Percentiles rank a stretch among this genome's conserved stretches.
These are phyloP conservation scores for Exserohilum turcica DNA, from an alignment of 2,329 filamentous ascomycete species.

Conservation along the genomic window DNA sequence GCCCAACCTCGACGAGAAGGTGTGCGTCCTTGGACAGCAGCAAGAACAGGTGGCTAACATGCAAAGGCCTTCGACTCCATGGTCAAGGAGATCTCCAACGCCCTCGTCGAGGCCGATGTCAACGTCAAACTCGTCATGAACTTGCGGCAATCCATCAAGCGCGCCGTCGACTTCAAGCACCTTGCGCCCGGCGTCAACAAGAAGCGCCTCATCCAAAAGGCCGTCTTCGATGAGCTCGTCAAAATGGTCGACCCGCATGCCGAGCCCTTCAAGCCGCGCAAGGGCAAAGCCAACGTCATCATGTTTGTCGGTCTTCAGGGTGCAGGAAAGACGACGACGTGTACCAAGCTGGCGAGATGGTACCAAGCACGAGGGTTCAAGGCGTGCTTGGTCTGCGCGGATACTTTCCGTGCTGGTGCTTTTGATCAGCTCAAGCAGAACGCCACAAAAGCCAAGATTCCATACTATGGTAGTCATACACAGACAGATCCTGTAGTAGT, in stretches of 20 bases:
- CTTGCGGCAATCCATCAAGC: slow-evolving; percentile 90
- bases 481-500: slow-evolving; percentile 95
- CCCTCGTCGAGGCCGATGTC: slow-evolving; percentile 94
- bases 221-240: slow-evolving; percentile 96
- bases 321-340: slow-evolving; percentile 96
- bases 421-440: slow-evolving; percentile 99
- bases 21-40: slow-evolving; percentile 39
- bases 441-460: slow-evolving; percentile 97
- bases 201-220: slow-evolving; percentile 96
- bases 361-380: slow-evolving; percentile 94
- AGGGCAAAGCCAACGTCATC: slow-evolving; percentile 93
- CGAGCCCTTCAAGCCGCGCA: slow-evolving; percentile 95
- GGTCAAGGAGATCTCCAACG: slow-evolving; percentile 97
- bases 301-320: slow-evolving; percentile 99
- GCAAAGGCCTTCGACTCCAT: slow-evolving; percentile 89
- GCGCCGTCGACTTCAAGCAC: slow-evolving; percentile 91
- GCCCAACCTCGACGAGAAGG: slow-evolving; percentile 95
- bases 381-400: slow-evolving; percentile 91
- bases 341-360: slow-evolving; percentile 93
- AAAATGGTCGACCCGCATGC: slow-evolving; percentile 94
- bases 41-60: slow-evolving; percentile 45
- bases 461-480: slow-evolving; percentile 95
- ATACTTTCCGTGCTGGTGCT: slow-evolving; percentile 97
- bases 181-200: slow-evolving; percentile 92
- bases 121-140: slow-evolving; percentile 92